A percentile compares a stretch with the other conserved stretches of the same genome.
Evolutionary conservation across 108 stramenopile genomes (phyloP).

Genomic region (Pseudonitzschia multiseries): DNA sequence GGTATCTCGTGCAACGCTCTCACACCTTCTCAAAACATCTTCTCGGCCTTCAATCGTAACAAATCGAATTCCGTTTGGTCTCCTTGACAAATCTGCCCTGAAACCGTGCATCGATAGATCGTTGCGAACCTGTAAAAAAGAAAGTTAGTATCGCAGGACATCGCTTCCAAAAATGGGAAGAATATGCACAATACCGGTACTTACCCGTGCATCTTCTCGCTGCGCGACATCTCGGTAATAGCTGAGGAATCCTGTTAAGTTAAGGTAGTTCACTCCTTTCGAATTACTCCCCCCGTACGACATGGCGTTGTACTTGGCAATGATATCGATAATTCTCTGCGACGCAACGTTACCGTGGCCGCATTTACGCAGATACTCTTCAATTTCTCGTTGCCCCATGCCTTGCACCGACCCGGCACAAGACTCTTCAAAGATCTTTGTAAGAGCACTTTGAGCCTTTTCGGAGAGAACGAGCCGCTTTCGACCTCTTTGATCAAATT

Average conservation of each 20-base stretch:
- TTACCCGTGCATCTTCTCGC: slow-evolving; percentile 57
- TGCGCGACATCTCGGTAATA: slow-evolving; percentile 83
- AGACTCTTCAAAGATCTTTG: slow-evolving; percentile 63
- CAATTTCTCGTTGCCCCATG: slow-evolving; percentile 69
- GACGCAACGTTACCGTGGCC: slow-evolving; percentile 61
- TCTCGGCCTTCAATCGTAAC: slow-evolving; percentile 33
- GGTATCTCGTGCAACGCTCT: slow-evolving; percentile 75
- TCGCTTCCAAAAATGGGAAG: neutral
- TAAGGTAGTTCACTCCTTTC: slow-evolving; percentile 43
- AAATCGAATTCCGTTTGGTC: slow-evolving; percentile 28
- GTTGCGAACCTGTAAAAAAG: slow-evolving; percentile 38
- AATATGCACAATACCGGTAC: slow-evolving; percentile 16
- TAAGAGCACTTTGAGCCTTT: slow-evolving; percentile 46
- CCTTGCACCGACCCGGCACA: slow-evolving; percentile 52
- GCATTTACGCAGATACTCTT: slow-evolving; percentile 69
- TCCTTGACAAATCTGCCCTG: slow-evolving; percentile 74
- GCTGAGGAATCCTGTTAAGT: slow-evolving; percentile 81
- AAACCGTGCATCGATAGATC: slow-evolving; percentile 82
- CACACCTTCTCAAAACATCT: slow-evolving; percentile 33
- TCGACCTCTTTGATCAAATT: slow-evolving; percentile 54
- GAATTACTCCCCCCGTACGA: slow-evolving; percentile 20
- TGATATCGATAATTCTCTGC: slow-evolving; percentile 78
- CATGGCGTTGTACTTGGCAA: slow-evolving; percentile 61
- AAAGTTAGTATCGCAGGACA: neutral
- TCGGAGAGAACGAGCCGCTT: slow-evolving; percentile 43